Base-by-base conservation (phyloP, 805 yeast genomes). In the Saccharomycopsis vini region DNA sequence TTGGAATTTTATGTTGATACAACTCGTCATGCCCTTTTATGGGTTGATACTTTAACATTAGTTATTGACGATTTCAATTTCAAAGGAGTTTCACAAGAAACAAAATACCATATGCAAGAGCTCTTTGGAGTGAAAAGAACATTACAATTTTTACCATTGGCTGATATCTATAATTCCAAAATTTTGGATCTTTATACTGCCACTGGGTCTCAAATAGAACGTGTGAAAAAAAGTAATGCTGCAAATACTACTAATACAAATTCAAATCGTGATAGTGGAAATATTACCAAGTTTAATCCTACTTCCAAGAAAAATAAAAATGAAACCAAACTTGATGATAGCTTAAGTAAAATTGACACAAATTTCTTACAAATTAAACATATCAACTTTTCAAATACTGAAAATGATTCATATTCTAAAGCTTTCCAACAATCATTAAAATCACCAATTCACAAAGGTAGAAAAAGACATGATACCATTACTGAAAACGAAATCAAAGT, bases 11-110 rank as follows among this genome's bases (percentile, higher is more conserved):
- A 42, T 10, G 37, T 44, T 3, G 47, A 45, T 20, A 48, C 37
- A 16, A 12, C 12, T 19, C 19, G 40, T 10, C 13, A 22, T 16
- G 46, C 50, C n/a, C 37, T 40, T 5, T 21, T 48, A 13, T 48
- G 51, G 49, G 23, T 18, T 7, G 51, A 48, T 29, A 30, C 42
- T 12, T 36, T 48, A 15, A 48, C 42, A 18, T 39, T 45, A n/a
- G 24, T 45, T 6, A 43, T 40, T 23, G 41, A 42, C 31, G 42
- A 42, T 22, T 44, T 41, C 33, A 29, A 31, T 9, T 43, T 45
- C 32, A 30, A 30, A 1, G 24, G 39, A 18, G 44, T 45, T 21
- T 33, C 47, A 10, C 36, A 35, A 6, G 43, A 42, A 20, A 45
- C 50, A n/a, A 39, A 38, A 33, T 18, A 24, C 3, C 47, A 48